Conservation (phyloP, 1,284 basidiomycete genomes). For the Rhizoctonia solani region DNA sequence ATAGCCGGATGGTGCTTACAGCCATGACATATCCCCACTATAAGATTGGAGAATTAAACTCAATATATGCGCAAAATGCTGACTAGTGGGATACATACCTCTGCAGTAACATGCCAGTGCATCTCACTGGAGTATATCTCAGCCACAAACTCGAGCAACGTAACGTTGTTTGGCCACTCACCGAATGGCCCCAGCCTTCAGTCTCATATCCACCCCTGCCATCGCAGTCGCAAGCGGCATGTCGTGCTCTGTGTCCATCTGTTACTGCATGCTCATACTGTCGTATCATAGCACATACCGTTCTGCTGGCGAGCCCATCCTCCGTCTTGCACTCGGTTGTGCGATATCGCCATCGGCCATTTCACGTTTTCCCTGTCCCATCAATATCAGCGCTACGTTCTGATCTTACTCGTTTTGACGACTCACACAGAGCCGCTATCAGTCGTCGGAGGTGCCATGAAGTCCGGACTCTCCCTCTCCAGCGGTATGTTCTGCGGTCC, state of each 20-base stretch:
- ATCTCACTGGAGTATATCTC: not conserved
- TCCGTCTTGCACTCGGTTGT: slow-evolving; percentile 68
- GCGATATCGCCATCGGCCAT: slow-evolving; percentile 71
- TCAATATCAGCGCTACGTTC: not conserved
- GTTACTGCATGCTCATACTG: slow-evolving; percentile 6
- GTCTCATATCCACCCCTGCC: slow-evolving; percentile 71
- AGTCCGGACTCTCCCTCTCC: slow-evolving; percentile 18
- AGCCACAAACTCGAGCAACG: not conserved
- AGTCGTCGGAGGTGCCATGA: slow-evolving; percentile 41
- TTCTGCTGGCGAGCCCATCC: slow-evolving; percentile 77
- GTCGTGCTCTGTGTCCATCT: slow-evolving; percentile 44
- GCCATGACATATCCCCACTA: slow-evolving; percentile 71
- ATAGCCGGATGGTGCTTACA: no score
- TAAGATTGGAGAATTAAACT: not conserved
- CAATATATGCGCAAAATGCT: not conserved
- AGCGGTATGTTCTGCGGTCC: slow-evolving; percentile 39
- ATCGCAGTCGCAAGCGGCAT: slow-evolving; percentile 66
- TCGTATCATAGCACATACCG: slow-evolving; percentile 49
- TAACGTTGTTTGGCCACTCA: slow-evolving; percentile 42
- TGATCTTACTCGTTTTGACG: not conserved
- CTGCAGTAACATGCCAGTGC: slow-evolving; percentile 42
- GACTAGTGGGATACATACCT: not conserved
- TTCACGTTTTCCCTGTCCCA: slow-evolving; percentile 59
- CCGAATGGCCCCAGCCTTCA: slow-evolving; percentile 67
- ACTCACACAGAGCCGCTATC: slow-evolving; percentile 42